These are phyloP conservation scores for Insectozyma bohioensis DNA, from an alignment of 1,139 yeast species.

Conservation along the genomic window DNA sequence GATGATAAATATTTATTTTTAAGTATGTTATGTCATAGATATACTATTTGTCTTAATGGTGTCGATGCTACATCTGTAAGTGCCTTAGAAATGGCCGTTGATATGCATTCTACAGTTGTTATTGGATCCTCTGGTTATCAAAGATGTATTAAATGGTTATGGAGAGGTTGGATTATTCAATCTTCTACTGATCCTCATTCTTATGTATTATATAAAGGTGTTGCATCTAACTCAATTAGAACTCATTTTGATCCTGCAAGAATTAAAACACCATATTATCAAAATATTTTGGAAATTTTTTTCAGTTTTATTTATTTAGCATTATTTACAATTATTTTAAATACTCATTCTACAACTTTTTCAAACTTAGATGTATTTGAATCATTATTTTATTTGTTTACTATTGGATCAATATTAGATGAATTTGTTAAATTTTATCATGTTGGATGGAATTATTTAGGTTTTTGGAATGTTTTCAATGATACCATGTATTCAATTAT, in stretches of 20 bases:
- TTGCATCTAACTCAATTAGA: conserved; percentile 52
- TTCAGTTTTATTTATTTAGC: conserved; percentile 66
- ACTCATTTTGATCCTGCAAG: conserved; percentile 83
- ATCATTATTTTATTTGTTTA: conserved; percentile 59
- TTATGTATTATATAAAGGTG: conserved; percentile 63
- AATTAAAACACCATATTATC: conserved; percentile 81
- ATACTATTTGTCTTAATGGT: conserved; percentile 63
- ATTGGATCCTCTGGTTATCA: conserved; percentile 83
- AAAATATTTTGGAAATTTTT: conserved; percentile 66
- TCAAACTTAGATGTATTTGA: conserved; percentile 47
- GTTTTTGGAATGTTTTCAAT: conserved; percentile 81
- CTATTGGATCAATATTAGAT: conserved; percentile 65
- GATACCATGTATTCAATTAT: conserved; percentile 64
- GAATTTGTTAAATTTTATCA: conserved; percentile 72
- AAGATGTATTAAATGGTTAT: conserved; percentile 83
- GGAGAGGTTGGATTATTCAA: conserved; percentile 93
- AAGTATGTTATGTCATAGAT: conserved; percentile 77
- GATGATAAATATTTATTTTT: conserved; percentile 69
- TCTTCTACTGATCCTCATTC: conserved; percentile 67
- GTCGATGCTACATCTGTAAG: conserved; percentile 61
- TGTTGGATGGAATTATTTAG: conserved; percentile 69
- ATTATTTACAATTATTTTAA: conserved; percentile 65
- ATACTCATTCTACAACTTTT: conserved; percentile 38
- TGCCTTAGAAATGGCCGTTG: conserved; percentile 84
- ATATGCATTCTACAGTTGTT: conserved; percentile 75